Evolutionary conservation across 139 green algal genomes (phyloP).

Genomic region (Tetraselmis striata): DNA sequence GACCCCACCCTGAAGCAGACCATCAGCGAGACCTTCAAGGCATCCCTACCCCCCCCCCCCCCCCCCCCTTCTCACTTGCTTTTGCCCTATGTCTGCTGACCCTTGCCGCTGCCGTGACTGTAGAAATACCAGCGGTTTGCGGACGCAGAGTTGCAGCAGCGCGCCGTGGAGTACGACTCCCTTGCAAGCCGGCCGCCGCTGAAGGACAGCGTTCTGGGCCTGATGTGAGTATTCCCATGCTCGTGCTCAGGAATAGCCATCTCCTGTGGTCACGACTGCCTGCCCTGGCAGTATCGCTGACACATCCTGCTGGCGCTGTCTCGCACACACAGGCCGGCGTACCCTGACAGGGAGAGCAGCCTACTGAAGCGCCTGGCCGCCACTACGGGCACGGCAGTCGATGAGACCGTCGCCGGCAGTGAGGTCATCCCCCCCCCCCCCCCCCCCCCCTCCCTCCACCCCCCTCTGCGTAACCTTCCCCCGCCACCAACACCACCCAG

Average conservation of each 20-base stretch:
- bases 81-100: no score
- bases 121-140: slow-evolving; percentile 31
- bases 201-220: not conserved
- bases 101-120: no score
- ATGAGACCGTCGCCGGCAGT: not conserved
- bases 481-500: no score
- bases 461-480: no score
- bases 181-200: not conserved
- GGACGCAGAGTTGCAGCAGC: slow-evolving; percentile 90
- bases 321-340: not conserved
- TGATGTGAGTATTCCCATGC: slow-evolving; percentile 1
- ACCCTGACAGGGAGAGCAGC: not conserved
- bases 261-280: no score
- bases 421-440: no score
- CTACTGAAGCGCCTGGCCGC: not conserved
- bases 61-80: no score
- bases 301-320: no score
- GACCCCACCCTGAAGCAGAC: not conserved
- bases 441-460: no score
- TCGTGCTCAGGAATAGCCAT: no score
- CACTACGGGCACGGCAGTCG: not conserved
- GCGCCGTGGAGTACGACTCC: slow-evolving; percentile 46
- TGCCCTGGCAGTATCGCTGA: no score
- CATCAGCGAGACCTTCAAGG: slow-evolving; percentile 12
- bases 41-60: not conserved